Evolutionary conservation across 2,329 filamentous ascomycete genomes (phyloP).

Genomic region (Penicillium rolfsii): DNA sequence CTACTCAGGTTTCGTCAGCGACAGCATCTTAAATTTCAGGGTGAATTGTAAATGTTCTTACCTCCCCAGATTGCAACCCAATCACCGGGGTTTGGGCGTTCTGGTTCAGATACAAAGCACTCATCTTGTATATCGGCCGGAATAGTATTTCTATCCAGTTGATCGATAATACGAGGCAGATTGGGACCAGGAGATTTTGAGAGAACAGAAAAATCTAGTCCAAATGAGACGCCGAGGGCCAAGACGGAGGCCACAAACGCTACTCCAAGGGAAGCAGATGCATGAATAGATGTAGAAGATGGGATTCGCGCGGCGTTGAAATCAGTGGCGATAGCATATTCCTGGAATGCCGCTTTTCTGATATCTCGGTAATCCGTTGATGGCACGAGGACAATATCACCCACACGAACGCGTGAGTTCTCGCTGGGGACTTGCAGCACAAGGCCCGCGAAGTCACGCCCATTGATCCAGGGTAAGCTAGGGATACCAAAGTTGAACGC

Average conservation of each 20-base stretch:
- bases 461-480: slow-evolving; percentile 68
- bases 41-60: slow-evolving; percentile 31
- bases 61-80: slow-evolving; percentile 77
- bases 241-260: slow-evolving; percentile 71
- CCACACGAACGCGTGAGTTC: slow-evolving; percentile 56
- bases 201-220: slow-evolving; percentile 61
- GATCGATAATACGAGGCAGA: slow-evolving; percentile 56
- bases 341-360: slow-evolving; percentile 71
- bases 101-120: slow-evolving; percentile 60
- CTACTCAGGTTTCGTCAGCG: slow-evolving; percentile 35
- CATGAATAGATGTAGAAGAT: slow-evolving; percentile 53
- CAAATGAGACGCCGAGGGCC: slow-evolving; percentile 69
- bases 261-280: slow-evolving; percentile 68
- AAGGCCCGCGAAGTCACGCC: slow-evolving; percentile 69
- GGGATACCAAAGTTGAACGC: slow-evolving; percentile 74
- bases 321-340: slow-evolving; percentile 67
- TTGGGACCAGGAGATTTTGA: slow-evolving; percentile 59
- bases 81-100: slow-evolving; percentile 64
- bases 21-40: background rate
- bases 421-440: slow-evolving; percentile 55
- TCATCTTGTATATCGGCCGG: slow-evolving; percentile 66
- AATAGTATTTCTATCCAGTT: slow-evolving; percentile 53
- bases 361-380: slow-evolving; percentile 75
- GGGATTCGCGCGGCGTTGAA: slow-evolving; percentile 69
- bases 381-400: slow-evolving; percentile 65